Base-by-base conservation (phyloP, 2,329 filamentous ascomycete genomes). In the Stagonosporopsis tanaceti region DNA sequence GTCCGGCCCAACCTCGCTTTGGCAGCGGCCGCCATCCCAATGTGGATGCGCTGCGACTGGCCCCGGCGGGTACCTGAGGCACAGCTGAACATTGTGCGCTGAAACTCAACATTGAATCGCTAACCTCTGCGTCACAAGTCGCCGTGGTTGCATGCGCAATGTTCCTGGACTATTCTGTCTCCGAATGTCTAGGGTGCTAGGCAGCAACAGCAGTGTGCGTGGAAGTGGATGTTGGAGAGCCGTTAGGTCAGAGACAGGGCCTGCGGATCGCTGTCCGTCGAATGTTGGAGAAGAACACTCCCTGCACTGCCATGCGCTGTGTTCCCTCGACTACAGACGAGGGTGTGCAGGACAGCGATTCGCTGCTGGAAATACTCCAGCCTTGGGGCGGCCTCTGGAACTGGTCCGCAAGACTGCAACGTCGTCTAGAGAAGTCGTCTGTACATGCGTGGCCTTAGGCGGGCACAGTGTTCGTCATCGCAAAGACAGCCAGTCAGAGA, bases 271-370 rank as follows among this genome's bases (percentile, higher is more conserved):
- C 39, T 35, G 54, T 57, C 53, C 44, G 44, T 52, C 44, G 53
- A 57, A 52, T 48, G 42, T 25, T 57, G 22, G 39, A 48, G 44
- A 50, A 27, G 41, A 27, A 39, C 61, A 44, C 51, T 56, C 62
- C 44, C 50, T 59, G 60, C 68, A 67, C 60, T 56, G 68, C 66
- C 67, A 59, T 71, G 64, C 58, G 61, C 64, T 69, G 63, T 66
- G 61, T 62, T 59, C 63, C 63, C 59, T 53, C 50, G 28, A 47
- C 20, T 45, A 40, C 28, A 53, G 39, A 55, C 50, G 47, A 57
- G 39, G 30, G 30, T 35, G 20, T 40, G 35, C 25, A 50, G 34
- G 39, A 34, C 40, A 48, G 34, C 47, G 27, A 55, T 58, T 44
- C 41, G 42, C 42, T 37, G 17, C 28, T 37, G 37, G 47, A 62